phyloP scores from a whole-genome alignment of 768 basidiomycete genomes.

The Megacollybia marginata region DNA sequence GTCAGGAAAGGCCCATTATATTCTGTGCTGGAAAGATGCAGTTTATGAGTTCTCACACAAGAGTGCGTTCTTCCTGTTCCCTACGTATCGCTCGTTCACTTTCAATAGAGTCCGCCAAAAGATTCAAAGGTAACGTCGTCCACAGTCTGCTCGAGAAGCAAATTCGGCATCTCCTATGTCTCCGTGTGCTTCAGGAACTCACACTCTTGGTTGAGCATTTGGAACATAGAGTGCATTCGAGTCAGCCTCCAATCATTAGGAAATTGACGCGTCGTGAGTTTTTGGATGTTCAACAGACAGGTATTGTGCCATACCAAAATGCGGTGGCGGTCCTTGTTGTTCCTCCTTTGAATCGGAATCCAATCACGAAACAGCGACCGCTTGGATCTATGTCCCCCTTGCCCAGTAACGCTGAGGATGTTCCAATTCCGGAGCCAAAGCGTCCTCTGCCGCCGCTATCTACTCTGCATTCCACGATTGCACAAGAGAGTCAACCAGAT shows the following conservation, averaged over 20 bases:
- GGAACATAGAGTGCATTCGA: slow-evolving; percentile 9
- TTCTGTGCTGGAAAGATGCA: slow-evolving; percentile 53
- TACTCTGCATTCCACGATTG: slow-evolving; percentile 13
- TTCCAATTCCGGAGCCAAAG: slow-evolving; percentile 3
- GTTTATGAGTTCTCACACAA: slow-evolving; percentile 29
- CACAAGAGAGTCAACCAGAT: not conserved
- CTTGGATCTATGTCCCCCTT: slow-evolving; percentile 28
- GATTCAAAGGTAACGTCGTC: slow-evolving; percentile 7
- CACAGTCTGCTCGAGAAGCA: slow-evolving; percentile 45
- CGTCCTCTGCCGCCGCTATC: slow-evolving; percentile 23
- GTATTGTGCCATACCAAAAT: slow-evolving; percentile 38
- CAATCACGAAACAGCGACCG: slow-evolving; percentile 36
- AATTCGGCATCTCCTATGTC: slow-evolving; percentile 57
- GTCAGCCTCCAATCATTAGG: slow-evolving; percentile 37
- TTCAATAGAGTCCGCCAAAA: not conserved
- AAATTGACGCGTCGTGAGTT: slow-evolving; percentile 62
- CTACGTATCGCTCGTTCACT: not conserved
- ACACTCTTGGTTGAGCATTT: slow-evolving; percentile 46
- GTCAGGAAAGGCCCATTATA: slow-evolving; percentile 40
- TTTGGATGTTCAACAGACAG: slow-evolving; percentile 35
- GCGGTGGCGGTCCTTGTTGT: slow-evolving; percentile 65
- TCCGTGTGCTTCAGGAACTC: slow-evolving; percentile 72
- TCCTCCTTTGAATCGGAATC: slow-evolving; percentile 56
- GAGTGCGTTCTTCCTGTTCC: slow-evolving; percentile 14
- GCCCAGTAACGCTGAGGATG: slow-evolving; percentile 18